Conservation (phyloP, 805 yeast species). For the Nadsonia fulvescens region DNA sequence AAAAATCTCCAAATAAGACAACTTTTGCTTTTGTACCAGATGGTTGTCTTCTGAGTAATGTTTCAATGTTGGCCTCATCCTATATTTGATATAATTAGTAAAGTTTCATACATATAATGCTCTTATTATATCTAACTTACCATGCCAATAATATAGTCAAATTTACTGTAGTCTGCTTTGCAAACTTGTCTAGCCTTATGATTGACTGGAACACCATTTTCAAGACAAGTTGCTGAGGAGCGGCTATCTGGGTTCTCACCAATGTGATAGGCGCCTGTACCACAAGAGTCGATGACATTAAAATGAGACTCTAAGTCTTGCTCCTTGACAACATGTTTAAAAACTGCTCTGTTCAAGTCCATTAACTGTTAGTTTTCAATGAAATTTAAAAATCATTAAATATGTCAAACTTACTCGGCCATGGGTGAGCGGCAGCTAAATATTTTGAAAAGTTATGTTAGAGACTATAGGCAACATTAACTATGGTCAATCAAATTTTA, state of each 20-base stretch:
- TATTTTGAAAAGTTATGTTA: too few relatives aligned
- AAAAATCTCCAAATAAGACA: conserved; percentile 68
- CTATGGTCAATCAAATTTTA: neutral
- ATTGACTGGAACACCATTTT: conserved; percentile 53
- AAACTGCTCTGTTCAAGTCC: conserved; percentile 46
- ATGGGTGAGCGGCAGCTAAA: conserved; percentile 85
- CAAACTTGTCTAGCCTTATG: conserved; percentile 66
- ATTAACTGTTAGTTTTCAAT: conserved; percentile 5
- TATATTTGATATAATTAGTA: too few relatives aligned
- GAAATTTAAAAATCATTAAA: neutral
- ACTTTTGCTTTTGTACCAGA: conserved; percentile 30
- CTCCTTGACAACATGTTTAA: conserved; percentile 41
- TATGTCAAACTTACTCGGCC: conserved; percentile 46
- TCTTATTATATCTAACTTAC: conserved; percentile 17
- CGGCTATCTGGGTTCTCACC: conserved; percentile 75
- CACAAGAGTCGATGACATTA: conserved; percentile 60
- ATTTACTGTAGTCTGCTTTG: conserved; percentile 41
- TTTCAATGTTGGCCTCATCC: conserved; percentile 7
- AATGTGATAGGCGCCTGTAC: conserved; percentile 69
- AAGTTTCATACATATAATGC: neutral
- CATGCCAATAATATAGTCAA: conserved; percentile 43
- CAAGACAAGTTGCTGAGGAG: conserved; percentile 45
- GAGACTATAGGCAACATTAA: conserved; percentile 4
- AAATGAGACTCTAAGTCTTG: conserved; percentile 29
- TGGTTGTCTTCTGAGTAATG: conserved; percentile 28